phyloP scores from a whole-genome alignment of 768 basidiomycete genomes.

The Agaricus sinodeliciosus region DNA sequence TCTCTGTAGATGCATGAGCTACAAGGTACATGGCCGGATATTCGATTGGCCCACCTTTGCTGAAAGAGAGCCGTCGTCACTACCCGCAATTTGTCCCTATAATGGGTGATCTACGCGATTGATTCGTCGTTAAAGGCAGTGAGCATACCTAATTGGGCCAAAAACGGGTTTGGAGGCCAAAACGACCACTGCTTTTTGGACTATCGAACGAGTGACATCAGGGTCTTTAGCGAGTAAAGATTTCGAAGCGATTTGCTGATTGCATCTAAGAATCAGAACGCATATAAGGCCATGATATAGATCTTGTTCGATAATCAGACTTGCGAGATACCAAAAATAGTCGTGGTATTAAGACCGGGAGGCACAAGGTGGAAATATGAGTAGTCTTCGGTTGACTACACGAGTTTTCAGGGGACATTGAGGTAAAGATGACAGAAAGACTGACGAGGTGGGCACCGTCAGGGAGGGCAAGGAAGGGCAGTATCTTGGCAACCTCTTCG shows the following conservation, averaged over 20 bases:
- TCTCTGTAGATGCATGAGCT: constrained; percentile 40
- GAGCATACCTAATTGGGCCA: constrained; percentile 77
- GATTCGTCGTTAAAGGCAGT: not conserved
- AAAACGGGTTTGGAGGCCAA: constrained; percentile 87
- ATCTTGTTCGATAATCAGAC: constrained; percentile 19
- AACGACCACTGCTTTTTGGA: constrained; percentile 97
- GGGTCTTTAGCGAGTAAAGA: constrained; percentile 69
- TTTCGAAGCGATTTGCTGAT: constrained; percentile 85
- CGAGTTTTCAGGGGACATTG: constrained; percentile 1
- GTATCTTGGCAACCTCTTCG: constrained; percentile 74
- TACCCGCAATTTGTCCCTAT: constrained; percentile 86
- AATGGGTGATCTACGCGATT: not conserved
- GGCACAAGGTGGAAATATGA: constrained; percentile 93
- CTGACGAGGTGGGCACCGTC: constrained; percentile 93
- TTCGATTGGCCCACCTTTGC: constrained; percentile 45
- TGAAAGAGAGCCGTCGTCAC: constrained; percentile 89
- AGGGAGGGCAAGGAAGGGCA: constrained; percentile 94
- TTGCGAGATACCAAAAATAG: constrained; percentile 95
- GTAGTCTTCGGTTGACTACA: constrained; percentile 85
- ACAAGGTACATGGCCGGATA: not conserved
- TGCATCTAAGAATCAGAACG: constrained; percentile 53
- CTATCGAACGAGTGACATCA: constrained; percentile 92
- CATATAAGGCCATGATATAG: constrained; percentile 9
- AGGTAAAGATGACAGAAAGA: constrained; percentile 9
- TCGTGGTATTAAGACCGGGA: constrained; percentile 59